phyloP scores from a whole-genome alignment of 2,329 filamentous ascomycete genomes.

The Triangularia verruculosa region DNA sequence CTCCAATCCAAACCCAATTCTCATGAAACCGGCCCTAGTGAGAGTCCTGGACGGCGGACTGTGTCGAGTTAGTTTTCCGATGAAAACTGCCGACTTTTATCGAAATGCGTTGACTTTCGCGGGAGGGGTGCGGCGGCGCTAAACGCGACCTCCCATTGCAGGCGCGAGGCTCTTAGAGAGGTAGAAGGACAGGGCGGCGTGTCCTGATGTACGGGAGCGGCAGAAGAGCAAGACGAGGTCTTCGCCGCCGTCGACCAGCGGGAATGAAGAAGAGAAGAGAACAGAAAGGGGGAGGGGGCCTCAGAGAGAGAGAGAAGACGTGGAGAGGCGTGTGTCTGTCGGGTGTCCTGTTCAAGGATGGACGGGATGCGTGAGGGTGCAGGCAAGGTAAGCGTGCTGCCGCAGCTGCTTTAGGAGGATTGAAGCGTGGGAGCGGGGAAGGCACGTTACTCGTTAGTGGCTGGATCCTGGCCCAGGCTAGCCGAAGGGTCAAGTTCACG shows the following conservation, averaged over 20 bases:
- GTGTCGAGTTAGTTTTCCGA: slow-evolving; percentile 9
- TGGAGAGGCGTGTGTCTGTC: slow-evolving; percentile 20
- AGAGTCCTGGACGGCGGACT: not conserved
- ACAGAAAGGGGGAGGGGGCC: slow-evolving; percentile 2
- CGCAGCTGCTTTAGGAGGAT: slow-evolving; percentile 17
- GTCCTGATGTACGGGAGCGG: not conserved
- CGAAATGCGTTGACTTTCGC: slow-evolving; percentile 14
- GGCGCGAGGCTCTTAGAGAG: slow-evolving; percentile 20
- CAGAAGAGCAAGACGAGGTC: not conserved
- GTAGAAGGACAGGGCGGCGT: slow-evolving; percentile 4
- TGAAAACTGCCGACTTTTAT: slow-evolving; percentile 7
- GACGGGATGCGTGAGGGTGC: slow-evolving; percentile 26
- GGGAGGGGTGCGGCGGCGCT: slow-evolving; percentile 25
- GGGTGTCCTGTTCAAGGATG: slow-evolving; percentile 20
- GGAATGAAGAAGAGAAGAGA: slow-evolving; percentile 6
- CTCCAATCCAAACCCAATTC: slow-evolving; percentile 15
- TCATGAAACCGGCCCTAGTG: slow-evolving; percentile 7
- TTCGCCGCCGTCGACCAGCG: slow-evolving; percentile 18
- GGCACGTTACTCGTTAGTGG: slow-evolving; percentile 28
- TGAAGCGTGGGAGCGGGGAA: slow-evolving; percentile 29
- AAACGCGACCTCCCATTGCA: slow-evolving; percentile 29
- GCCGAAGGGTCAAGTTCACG: slow-evolving; percentile 17
- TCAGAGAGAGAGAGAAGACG: slow-evolving; percentile 13
- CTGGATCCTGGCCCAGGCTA: slow-evolving; percentile 26
- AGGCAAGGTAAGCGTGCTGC: slow-evolving; percentile 23